A percentile compares a stretch with the other conserved stretches of the same genome.
phyloP scores from a whole-genome alignment of 164 flowering plant species.

The Paratinospora sagittata region DNA sequence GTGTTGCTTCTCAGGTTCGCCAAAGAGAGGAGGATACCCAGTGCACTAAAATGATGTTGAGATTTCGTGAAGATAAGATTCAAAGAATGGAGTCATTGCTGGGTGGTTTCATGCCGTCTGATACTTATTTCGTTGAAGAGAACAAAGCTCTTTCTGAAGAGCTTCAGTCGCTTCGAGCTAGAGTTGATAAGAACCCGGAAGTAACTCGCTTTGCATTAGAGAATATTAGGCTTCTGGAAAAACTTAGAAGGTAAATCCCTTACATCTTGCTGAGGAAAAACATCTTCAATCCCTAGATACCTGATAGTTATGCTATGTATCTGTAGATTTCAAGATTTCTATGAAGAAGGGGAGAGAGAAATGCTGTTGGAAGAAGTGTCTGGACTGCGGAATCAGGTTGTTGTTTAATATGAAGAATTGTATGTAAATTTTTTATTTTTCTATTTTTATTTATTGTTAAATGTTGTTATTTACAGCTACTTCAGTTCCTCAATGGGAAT shows the following conservation, averaged over 20 bases:
- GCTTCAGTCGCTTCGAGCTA: slow-evolving; percentile 61
- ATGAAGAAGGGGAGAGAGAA: slow-evolving; percentile 95
- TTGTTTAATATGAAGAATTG: slow-evolving; percentile 7
- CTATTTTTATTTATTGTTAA: neutral
- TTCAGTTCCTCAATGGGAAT: slow-evolving; percentile 45
- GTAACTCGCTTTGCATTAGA: slow-evolving; percentile 93
- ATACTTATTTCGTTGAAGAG: slow-evolving; percentile 65
- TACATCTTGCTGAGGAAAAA: neutral
- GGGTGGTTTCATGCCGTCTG: slow-evolving; percentile 47
- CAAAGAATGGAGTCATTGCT: slow-evolving; percentile 80
- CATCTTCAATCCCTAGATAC: slow-evolving; percentile 2
- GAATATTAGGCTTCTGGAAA: slow-evolving; percentile 88
- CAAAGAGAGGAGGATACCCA: slow-evolving; percentile 94
- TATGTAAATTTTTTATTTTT: neutral
- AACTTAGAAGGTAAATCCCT: slow-evolving; percentile 65
- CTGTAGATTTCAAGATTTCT: slow-evolving; percentile 84
- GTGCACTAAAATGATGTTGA: slow-evolving; percentile 84
- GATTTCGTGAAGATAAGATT: slow-evolving; percentile 91
- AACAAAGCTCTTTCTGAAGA: slow-evolving; percentile 63
- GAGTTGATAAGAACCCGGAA: slow-evolving; percentile 85
- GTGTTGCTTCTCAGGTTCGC: slow-evolving; percentile 49
- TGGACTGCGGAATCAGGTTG: slow-evolving; percentile 69
- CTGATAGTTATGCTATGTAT: neutral
- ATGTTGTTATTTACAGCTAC: slow-evolving; percentile 37
- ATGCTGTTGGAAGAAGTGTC: slow-evolving; percentile 66